phyloP scores from a whole-genome alignment of 1,284 basidiomycete species.

The Sporisorium graminicola region DNA sequence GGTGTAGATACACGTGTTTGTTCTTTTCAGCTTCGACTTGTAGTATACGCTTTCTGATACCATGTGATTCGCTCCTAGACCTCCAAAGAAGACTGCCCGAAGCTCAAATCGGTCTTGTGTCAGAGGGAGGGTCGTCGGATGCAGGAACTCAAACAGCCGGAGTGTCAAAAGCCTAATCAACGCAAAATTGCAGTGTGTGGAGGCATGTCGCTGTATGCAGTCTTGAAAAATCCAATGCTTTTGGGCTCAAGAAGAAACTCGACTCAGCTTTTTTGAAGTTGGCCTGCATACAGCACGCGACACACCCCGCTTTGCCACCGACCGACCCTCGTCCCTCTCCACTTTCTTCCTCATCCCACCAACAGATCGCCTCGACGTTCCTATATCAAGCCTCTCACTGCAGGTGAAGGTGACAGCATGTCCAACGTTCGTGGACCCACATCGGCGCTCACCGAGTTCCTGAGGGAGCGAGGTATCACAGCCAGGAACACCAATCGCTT shows the following conservation, averaged over 20 bases:
- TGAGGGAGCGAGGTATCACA: constrained; percentile 84
- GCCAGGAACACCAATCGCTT: constrained; percentile 75
- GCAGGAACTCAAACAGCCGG: constrained; percentile 4
- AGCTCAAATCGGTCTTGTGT: background rate
- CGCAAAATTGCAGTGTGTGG: background rate
- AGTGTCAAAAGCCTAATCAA: constrained; percentile 23
- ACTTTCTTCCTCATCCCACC: background rate
- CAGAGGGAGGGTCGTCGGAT: background rate
- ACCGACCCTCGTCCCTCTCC: background rate
- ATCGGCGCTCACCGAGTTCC: constrained; percentile 90
- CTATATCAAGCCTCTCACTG: too few species aligned
- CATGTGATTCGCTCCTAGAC: background rate
- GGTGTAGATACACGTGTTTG: constrained; percentile 9
- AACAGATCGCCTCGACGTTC: background rate
- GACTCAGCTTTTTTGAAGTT: constrained; percentile 27
- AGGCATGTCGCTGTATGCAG: background rate
- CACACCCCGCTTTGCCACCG: constrained; percentile 22
- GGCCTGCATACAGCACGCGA: constrained; percentile 3
- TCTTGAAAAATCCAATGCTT: constrained; percentile 5
- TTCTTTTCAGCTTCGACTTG: background rate
- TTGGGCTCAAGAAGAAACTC: constrained; percentile 12
- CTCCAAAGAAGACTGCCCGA: background rate
- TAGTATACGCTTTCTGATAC: constrained; percentile 1
- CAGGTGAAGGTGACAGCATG: constrained; percentile 9
- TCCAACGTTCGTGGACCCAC: constrained; percentile 82